Evolutionary conservation across 345 rosid species (phyloP), one percentile per base, ranked within the genome.

Genomic region (Gynandropsis gynandra): DNA sequence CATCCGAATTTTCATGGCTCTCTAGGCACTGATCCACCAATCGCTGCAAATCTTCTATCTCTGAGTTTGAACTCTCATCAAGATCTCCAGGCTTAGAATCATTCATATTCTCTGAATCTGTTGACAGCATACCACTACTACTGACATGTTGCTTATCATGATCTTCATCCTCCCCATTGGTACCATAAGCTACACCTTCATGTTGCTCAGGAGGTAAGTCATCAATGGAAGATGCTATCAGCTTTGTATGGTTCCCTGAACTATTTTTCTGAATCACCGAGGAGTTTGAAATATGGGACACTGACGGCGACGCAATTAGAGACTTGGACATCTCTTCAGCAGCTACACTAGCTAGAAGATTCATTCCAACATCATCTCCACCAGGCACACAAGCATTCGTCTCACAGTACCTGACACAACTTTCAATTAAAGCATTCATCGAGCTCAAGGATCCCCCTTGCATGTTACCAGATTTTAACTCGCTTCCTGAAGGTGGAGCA

Each of bases 281-380:
- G 37, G 67, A 51, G 47, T 56, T 67, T 69, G 76, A 67, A 40
- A 13, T 59, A 3, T 72, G 79, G 40, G 92, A 80, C 51, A 47
- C 62, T 14, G 62, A 50, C 5, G 84, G 92, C n/a, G 93, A 81
- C 36, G 47, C 71, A 47, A 52, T 51, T 52, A 80, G 80, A 11
- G 86, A 68, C 52, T 76, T 92, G n/a, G 72, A 72, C 55, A 87
- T 81, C 65, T 92, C 97, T 42, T 81, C 94, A 61, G 95, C 72
- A 58, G 97, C 98, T 47, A 88, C 98, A 64, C 74, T 83, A 36
- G 98, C 98, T 56, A 92, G 83, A 56, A 92, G 74, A 70, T 87
- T 83, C 94, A 92, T 87, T 50, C 95, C 98, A 62, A 74, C 79
- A 66, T 88, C 95, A 78, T 92, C 98, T 12, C 67, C 79, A 61